Conservation (phyloP, 106 monocot species). For the Dendrobium chrysotoxum region DNA sequence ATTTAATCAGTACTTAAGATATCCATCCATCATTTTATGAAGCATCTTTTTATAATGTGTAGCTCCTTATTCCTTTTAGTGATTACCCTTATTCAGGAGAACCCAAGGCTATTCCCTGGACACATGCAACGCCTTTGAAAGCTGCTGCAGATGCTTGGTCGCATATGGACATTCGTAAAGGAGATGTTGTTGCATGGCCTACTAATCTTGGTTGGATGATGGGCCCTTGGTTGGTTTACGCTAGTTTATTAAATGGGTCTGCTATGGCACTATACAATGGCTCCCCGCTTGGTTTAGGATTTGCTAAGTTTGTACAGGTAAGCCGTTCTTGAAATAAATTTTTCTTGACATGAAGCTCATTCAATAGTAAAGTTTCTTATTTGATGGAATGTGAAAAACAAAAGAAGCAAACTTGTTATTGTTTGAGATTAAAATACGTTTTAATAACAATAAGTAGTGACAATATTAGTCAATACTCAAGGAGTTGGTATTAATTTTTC, state of each 20-base stretch:
- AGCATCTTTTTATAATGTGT: background rate
- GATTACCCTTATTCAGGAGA: conserved; percentile 45
- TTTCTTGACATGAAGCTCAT: background rate
- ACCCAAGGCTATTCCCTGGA: conserved; percentile 98
- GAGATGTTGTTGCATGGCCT: conserved; percentile 97
- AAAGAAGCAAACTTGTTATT: background rate
- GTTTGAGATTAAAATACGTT: background rate
- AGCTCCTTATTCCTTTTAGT: conserved; percentile 1
- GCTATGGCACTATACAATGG: conserved; percentile 94
- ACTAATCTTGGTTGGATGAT: conserved; percentile 99
- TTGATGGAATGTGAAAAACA: background rate
- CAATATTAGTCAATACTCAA: background rate
- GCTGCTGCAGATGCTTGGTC: conserved; percentile 94
- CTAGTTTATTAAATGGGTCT: conserved; percentile 85
- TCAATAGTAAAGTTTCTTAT: background rate
- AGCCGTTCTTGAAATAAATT: background rate
- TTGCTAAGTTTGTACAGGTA: conserved; percentile 97
- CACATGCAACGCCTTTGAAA: conserved; percentile 84
- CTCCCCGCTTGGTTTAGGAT: conserved; percentile 65
- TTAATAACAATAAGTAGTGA: background rate
- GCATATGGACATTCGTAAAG: conserved; percentile 84
- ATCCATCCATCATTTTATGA: background rate
- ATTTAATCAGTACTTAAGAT: background rate
- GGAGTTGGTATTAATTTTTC: background rate
- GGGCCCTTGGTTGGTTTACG: conserved; percentile 99